Conservation (phyloP, 2,329 filamentous ascomycete species). For the Ophiostoma himal-ulmi region DNA sequence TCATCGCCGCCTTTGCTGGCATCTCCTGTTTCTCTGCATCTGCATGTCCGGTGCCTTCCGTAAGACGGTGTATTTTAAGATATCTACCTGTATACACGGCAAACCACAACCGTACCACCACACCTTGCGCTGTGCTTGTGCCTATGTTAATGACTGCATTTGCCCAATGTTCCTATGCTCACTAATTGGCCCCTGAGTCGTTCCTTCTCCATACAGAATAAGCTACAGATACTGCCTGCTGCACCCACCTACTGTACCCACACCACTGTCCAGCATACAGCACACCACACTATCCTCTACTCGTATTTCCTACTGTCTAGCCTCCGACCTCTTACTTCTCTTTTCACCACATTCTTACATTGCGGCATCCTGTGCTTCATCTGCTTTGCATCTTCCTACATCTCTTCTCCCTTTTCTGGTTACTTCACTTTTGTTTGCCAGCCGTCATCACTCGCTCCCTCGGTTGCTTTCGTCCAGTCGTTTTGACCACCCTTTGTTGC, state of each 20-base stretch:
- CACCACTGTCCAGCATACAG: not conserved
- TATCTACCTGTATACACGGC: not conserved
- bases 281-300: slow-evolving; percentile 10
- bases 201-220: slow-evolving; percentile 18
- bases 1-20: not conserved
- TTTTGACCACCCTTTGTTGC: slow-evolving; percentile 26
- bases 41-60: slow-evolving; percentile 9
- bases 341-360: slow-evolving; percentile 18
- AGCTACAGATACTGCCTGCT: not conserved
- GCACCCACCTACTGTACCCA: not conserved
- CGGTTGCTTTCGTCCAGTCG: slow-evolving; percentile 38
- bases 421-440: slow-evolving; percentile 22
- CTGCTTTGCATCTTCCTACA: slow-evolving; percentile 28
- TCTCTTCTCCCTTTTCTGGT: not conserved
- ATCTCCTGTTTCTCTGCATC: slow-evolving; percentile 8
- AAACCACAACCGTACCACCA: not conserved
- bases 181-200: slow-evolving; percentile 18
- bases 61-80: not conserved
- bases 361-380: slow-evolving; percentile 12
- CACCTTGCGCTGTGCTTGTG: not conserved
- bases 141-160: not conserved
- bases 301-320: not conserved
- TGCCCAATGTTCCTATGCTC: not conserved
- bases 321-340: not conserved
- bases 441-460: slow-evolving; percentile 54